Evolutionary conservation across 495 filamentous ascomycete species (phyloP).

Genomic region (Daldinia grandis): DNA sequence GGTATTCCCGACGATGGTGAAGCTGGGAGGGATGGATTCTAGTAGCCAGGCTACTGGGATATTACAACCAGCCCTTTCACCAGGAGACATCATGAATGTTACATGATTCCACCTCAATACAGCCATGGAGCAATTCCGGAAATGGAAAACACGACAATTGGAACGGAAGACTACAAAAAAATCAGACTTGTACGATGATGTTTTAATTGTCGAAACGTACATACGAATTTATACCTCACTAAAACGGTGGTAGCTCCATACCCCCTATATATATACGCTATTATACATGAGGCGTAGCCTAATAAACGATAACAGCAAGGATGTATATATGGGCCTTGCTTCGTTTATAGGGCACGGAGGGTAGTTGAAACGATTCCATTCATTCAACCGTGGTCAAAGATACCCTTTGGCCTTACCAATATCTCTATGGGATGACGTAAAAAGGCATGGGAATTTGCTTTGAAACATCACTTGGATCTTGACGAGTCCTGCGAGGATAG

Average conservation of each 20-base stretch:
- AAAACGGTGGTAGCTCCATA: background rate
- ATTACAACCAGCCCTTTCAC: no score
- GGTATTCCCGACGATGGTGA: conserved; percentile 42
- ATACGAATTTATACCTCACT: background rate
- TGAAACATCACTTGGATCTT: background rate
- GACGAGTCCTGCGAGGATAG: background rate
- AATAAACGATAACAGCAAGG: background rate
- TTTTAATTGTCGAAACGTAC: background rate
- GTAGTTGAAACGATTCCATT: background rate
- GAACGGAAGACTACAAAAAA: background rate
- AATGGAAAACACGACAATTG: background rate
- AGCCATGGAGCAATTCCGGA: background rate
- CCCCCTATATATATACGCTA: background rate
- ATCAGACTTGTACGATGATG: background rate
- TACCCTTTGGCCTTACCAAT: background rate
- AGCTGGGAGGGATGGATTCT: conserved; percentile 4
- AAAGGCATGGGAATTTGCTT: background rate
- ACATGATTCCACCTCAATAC: background rate
- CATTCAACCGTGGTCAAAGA: background rate
- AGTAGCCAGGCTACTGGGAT: background rate
- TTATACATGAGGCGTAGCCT: background rate
- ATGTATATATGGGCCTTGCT: background rate
- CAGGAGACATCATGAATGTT: background rate
- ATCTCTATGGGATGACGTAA: background rate
- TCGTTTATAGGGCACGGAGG: background rate